Evolutionary conservation across 352 stramenopile species (phyloP).

Genomic region (Phytophthora sansomeana): DNA sequence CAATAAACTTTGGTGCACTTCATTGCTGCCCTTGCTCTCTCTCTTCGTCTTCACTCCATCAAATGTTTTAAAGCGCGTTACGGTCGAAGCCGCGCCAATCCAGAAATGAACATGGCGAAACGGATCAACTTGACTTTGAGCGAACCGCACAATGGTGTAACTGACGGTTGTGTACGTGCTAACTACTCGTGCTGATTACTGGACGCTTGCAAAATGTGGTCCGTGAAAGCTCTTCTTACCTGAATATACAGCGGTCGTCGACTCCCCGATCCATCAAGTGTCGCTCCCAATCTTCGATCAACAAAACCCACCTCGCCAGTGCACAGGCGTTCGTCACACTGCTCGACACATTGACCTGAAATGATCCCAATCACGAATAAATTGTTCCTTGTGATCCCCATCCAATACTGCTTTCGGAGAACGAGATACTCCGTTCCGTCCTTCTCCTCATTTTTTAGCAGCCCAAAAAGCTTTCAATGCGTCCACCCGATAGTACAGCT

Average conservation of each 20-base stretch:
- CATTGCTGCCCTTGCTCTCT: not conserved
- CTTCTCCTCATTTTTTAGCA: conserved; percentile 27
- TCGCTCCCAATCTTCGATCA: conserved; percentile 14
- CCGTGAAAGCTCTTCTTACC: not conserved
- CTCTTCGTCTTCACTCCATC: not conserved
- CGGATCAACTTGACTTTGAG: not conserved
- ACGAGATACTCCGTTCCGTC: conserved; percentile 28
- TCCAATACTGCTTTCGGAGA: conserved; percentile 32
- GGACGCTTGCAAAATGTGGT: not conserved
- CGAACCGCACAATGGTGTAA: no score
- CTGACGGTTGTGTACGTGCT: no score
- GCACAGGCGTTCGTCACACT: conserved; percentile 21
- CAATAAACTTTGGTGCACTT: not conserved
- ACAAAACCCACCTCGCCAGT: conserved; percentile 23
- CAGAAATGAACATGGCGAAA: conserved; percentile 9
- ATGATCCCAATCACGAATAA: conserved; percentile 34
- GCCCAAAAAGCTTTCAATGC: conserved; percentile 30
- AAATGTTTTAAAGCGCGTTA: not conserved
- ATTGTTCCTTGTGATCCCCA: conserved; percentile 13
- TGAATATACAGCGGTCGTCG: conserved; percentile 20
- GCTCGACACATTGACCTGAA: conserved; percentile 18
- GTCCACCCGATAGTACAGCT: conserved; percentile 26
- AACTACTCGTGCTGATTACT: no score
- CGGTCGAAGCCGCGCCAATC: not conserved
- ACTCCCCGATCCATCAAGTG: conserved; percentile 9